A percentile compares a stretch with the other conserved stretches of the same genome.
phyloP scores from a whole-genome alignment of 2,329 filamentous ascomycete genomes.

The Stagonosporopsis chrysanthemi region DNA sequence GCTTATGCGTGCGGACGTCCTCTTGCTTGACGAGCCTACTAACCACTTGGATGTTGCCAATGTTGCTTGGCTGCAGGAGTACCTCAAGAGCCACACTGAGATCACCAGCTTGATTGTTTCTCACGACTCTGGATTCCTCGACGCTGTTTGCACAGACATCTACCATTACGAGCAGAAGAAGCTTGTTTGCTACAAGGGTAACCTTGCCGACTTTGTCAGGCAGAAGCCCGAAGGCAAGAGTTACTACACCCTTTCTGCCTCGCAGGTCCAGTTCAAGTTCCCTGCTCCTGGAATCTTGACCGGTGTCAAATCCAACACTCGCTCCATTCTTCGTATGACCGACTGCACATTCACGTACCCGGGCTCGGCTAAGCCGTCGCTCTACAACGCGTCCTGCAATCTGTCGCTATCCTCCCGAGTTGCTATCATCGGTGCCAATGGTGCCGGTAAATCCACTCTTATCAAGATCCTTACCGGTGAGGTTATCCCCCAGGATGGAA shows the following conservation, averaged over 20 bases:
- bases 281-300: slow-evolving; percentile 91
- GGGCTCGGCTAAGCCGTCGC: slow-evolving; percentile 84
- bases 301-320: slow-evolving; percentile 93
- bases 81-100: slow-evolving; percentile 92
- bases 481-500: slow-evolving; percentile 80
- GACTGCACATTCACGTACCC: slow-evolving; percentile 94
- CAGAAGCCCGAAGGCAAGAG: slow-evolving; percentile 93
- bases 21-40: slow-evolving; percentile 96
- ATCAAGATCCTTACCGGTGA: slow-evolving; percentile 98
- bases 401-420: slow-evolving; percentile 89
- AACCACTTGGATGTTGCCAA: slow-evolving; percentile 98
- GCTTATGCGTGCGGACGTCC: slow-evolving; percentile 94
- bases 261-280: slow-evolving; percentile 96
- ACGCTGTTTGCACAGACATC: slow-evolving; percentile 97
- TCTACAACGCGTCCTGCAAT: slow-evolving; percentile 85
- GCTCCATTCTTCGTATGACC: slow-evolving; percentile 93
- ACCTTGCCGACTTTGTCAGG: slow-evolving; percentile 83
- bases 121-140: slow-evolving; percentile 97
- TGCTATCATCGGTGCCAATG: slow-evolving; percentile 95
- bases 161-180: slow-evolving; percentile 99
- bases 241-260: slow-evolving; percentile 94
- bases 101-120: slow-evolving; percentile 98
- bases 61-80: slow-evolving; percentile 94
- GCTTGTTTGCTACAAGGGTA: slow-evolving; percentile 83
- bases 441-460: slow-evolving; percentile 96